phyloP scores from a whole-genome alignment of 805 yeast species.

The Brettanomyces custersianus region DNA sequence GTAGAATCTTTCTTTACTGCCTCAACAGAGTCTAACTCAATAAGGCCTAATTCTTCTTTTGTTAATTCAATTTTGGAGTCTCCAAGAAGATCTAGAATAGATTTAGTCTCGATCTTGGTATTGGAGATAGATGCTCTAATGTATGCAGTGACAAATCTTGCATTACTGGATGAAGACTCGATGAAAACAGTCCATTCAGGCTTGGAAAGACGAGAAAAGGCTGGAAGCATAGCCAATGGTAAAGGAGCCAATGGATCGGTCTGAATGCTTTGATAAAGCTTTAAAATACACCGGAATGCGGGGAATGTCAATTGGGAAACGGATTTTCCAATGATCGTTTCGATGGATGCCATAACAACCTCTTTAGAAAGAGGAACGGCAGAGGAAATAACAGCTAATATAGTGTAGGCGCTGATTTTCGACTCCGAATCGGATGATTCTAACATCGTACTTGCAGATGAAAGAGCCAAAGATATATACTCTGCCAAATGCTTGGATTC shows the following conservation, averaged over 20 bases:
- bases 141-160: constrained; percentile 22
- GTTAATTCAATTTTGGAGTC: constrained; percentile 7
- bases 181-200: constrained; percentile 15
- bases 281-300: constrained; percentile 38
- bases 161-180: constrained; percentile 10
- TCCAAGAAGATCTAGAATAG: not conserved
- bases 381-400: constrained; percentile 67
- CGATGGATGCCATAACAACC: constrained; percentile 52
- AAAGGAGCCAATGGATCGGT: constrained; percentile 21
- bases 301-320: constrained; percentile 21
- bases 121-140: constrained; percentile 12
- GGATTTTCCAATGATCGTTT: constrained; percentile 35
- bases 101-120: too few species aligned
- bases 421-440: constrained; percentile 43
- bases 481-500: constrained; percentile 34
- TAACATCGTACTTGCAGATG: constrained; percentile 47
- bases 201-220: constrained; percentile 15
- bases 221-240: constrained; percentile 14
- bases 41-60: constrained; percentile 14
- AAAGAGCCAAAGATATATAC: constrained; percentile 48
- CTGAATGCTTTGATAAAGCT: constrained; percentile 39
- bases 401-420: constrained; percentile 77
- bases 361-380: constrained; percentile 56
- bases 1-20: constrained; percentile 7
- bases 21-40: constrained; percentile 15